Evolutionary conservation across 768 basidiomycete genomes (phyloP).

Genomic region (Hydnomerulius pinastri): DNA sequence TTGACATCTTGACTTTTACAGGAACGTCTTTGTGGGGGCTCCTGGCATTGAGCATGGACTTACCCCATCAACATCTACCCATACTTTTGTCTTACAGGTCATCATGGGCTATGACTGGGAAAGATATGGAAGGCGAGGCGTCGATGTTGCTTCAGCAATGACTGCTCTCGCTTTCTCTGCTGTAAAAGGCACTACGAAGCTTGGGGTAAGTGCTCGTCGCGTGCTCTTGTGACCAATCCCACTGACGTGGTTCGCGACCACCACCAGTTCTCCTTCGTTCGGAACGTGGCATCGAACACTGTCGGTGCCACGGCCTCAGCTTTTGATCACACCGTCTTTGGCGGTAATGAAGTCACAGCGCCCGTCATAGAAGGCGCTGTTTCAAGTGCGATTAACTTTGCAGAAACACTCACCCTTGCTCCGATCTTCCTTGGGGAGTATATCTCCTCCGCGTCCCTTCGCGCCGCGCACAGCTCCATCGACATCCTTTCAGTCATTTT

Average conservation of each 20-base stretch:
- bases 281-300: slow-evolving; percentile 58
- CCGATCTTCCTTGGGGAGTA: slow-evolving; percentile 78
- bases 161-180: slow-evolving; percentile 67
- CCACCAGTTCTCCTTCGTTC: slow-evolving; percentile 65
- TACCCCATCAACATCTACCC: slow-evolving; percentile 10
- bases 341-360: slow-evolving; percentile 58
- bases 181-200: slow-evolving; percentile 64
- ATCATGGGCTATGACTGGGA: slow-evolving; percentile 40
- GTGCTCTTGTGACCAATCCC: slow-evolving; percentile 4
- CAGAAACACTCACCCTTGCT: slow-evolving; percentile 71
- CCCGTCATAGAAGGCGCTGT: slow-evolving; percentile 60
- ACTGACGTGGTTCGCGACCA: slow-evolving; percentile 5
- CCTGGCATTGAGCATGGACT: slow-evolving; percentile 21
- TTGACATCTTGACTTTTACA: background rate
- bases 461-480: slow-evolving; percentile 74
- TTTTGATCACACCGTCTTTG: slow-evolving; percentile 69
- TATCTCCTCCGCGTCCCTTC: slow-evolving; percentile 71
- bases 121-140: slow-evolving; percentile 51
- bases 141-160: slow-evolving; percentile 67
- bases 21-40: background rate
- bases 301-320: slow-evolving; percentile 58
- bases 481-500: slow-evolving; percentile 73
- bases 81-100: background rate
- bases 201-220: slow-evolving; percentile 55
- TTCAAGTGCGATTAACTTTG: slow-evolving; percentile 59